Evolutionary conservation across 768 basidiomycete genomes (phyloP), one percentile per base, ranked within the genome.

Genomic region (Boletus subcaerulescens): DNA sequence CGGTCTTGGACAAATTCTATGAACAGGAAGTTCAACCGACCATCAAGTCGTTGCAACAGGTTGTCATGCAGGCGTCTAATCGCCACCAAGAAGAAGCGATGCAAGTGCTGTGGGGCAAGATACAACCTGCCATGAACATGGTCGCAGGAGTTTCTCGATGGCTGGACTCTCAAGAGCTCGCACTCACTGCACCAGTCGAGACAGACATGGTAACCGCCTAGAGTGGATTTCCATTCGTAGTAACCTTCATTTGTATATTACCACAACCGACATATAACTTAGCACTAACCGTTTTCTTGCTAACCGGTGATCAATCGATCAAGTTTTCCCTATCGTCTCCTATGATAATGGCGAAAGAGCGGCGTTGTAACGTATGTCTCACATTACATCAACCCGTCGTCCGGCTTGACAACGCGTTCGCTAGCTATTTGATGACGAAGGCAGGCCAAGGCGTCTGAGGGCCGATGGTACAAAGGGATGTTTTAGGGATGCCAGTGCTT

Each of bases 111-210:
- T 69, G 68, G 68, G 64, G 64, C 10, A 60, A 41, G 56, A 60
- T 69, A 35, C 60, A 66, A 42, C 67, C 67, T n/a, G 69, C 68
- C 4, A 68, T 69, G 67, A 66, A 66, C 36, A 60, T 68, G 60
- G 67, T 70, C 3, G 60, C 64, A 3, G 67, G 61, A 13, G 68
- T 68, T 45, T 70, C 65, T 20, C 58, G 50, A 43, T 68, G 67
- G 67, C 51, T 68, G 15, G 67, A 68, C 50, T 70, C 68, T 10
- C 66, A 70, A 20, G 64, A 64, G 39, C 64, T 70, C 3, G 24
- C 15, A 13, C 50, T 35, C 39, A 64, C 64, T 17, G 66, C 68
- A 20, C 62, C 61, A 7, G 50, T 49, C 18, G 56, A 59, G 10
- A 49, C 24, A 20, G 47, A 47, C n/a, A 12, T 45, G 40, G 20